Base-by-base conservation (phyloP, 1,284 basidiomycete genomes). In the Naganishia albida region DNA sequence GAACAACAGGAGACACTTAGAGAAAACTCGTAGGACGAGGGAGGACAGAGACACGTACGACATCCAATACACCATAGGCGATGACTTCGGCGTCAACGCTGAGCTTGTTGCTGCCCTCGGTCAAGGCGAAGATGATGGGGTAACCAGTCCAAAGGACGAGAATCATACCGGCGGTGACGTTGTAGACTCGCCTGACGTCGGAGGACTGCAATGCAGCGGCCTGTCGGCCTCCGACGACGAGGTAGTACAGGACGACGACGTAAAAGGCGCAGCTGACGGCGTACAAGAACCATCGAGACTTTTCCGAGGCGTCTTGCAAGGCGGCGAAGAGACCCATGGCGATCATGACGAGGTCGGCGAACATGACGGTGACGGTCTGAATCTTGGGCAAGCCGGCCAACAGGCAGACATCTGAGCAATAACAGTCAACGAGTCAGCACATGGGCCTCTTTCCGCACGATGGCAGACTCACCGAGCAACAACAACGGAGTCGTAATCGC, bases 81-180 rank as follows among this genome's bases (percentile, higher is more conserved):
- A 80, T 78, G 63, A 75, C 70, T 69, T 80, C 75, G 20, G 72
- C 72, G 66, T 78, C 69, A 65, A 77, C 63, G 26, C 52, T 59
- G 26, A 68, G 60, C 59, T 28, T 63, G 20, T 53, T 64, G 30
- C 57, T 63, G 18, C 63, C 63, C 42, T 62, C 67, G 23, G 64
- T 63, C 57, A 67, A 62, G 30, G 56, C 67, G 23, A 57, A 63
- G 38, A 68, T 46, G 42, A 68, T 65, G 13, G 75, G 73, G 70
- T 77, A 76, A 51, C 70, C 75, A 28, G 69, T 69, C 73, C 72
- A 77, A 38, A 74, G 69, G 53, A 73, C 72, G 53, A 57, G 23
- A 6, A 52, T 68, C 62, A 69, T 65, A 12, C 63, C n/a, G 46
- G 44, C 23, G n/a, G 65, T 63, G 26, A 64, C 59, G 48, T 52